Conservation (phyloP, 2,329 filamentous ascomycete species). For the Cordyceps pruinosa region DNA sequence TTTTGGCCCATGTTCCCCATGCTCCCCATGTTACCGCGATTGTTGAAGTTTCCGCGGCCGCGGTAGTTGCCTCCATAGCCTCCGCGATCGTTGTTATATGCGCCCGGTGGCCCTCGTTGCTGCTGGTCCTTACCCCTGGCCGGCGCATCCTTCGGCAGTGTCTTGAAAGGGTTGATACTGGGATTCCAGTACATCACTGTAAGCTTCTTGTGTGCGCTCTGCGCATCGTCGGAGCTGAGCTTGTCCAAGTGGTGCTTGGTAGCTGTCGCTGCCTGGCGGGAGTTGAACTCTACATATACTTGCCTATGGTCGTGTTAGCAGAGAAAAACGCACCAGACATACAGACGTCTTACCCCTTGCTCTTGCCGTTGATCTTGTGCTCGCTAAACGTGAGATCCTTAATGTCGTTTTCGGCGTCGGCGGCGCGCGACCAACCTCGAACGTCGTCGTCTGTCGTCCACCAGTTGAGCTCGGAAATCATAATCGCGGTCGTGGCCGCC, state of each 20-base stretch:
- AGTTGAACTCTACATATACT: slow-evolving; percentile 79
- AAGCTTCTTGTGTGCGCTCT: slow-evolving; percentile 60
- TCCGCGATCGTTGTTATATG: slow-evolving; percentile 44
- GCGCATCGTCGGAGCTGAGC: slow-evolving; percentile 44
- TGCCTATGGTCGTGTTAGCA: slow-evolving; percentile 37
- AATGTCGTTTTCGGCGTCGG: slow-evolving; percentile 75
- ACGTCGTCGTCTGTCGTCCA: slow-evolving; percentile 96
- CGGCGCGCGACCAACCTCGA: slow-evolving; percentile 74
- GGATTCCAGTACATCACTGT: slow-evolving; percentile 64
- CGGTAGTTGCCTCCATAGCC: slow-evolving; percentile 43
- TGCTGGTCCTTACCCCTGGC: slow-evolving; percentile 52
- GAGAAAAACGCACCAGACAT: not conserved
- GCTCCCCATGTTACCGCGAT: slow-evolving; percentile 45
- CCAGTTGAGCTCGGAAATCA: slow-evolving; percentile 90
- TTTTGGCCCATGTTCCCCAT: slow-evolving; percentile 43
- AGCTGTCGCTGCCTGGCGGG: slow-evolving; percentile 77
- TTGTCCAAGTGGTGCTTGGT: slow-evolving; percentile 75
- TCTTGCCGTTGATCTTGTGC: slow-evolving; percentile 98
- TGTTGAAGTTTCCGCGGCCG: slow-evolving; percentile 43
- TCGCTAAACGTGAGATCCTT: slow-evolving; percentile 95
- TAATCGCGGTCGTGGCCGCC: slow-evolving; percentile 60
- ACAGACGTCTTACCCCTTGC: slow-evolving; percentile 68
- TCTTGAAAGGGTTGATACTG: slow-evolving; percentile 80
- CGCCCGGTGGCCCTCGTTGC: slow-evolving; percentile 44
- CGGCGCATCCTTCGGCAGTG: slow-evolving; percentile 80